Conservation (phyloP, 1,284 basidiomycete genomes). For the Apiotrichum montevideense region DNA sequence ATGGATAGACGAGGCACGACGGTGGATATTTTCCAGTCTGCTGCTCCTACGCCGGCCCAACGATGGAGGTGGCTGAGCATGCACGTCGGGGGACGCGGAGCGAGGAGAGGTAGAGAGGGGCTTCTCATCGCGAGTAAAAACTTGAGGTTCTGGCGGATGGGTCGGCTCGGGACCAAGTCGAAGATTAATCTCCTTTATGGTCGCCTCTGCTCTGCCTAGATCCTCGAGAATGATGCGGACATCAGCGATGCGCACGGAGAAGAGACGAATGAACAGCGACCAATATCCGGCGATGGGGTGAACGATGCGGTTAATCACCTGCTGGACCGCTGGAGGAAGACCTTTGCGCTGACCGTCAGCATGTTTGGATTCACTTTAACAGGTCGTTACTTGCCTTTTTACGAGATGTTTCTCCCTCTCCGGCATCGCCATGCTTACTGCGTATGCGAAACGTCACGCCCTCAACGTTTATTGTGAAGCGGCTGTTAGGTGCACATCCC, state of each 20-base stretch:
- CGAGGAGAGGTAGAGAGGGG: not conserved
- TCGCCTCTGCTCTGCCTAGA: conserved; percentile 29
- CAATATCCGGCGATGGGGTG: conserved; percentile 36
- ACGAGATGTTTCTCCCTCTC: not conserved
- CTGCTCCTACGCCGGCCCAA: not conserved
- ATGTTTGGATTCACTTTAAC: too few relatives aligned
- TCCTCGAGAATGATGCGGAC: conserved; percentile 36
- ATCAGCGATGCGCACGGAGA: conserved; percentile 34
- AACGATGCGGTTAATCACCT: conserved; percentile 9
- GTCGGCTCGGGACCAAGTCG: conserved; percentile 13
- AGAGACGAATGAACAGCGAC: conserved; percentile 26
- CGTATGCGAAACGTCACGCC: conserved; percentile 27
- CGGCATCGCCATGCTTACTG: not conserved
- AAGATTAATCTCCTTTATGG: conserved; percentile 18
- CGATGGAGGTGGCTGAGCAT: too few relatives aligned
- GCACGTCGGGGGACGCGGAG: too few relatives aligned
- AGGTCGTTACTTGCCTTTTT: conserved; percentile 7
- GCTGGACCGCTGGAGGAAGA: conserved; percentile 2
- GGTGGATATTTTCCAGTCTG: not conserved
- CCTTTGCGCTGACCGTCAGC: conserved; percentile 5
- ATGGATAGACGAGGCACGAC: conserved; percentile 19
- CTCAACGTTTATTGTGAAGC: conserved; percentile 34
- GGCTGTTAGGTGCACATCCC: conserved; percentile 19
- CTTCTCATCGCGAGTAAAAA: not conserved
- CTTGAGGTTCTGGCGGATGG: not conserved